Evolutionary conservation across 2,329 filamentous ascomycete genomes (phyloP), one percentile per base, ranked within the genome.

Genomic region (Fusarium nisikadoi): DNA sequence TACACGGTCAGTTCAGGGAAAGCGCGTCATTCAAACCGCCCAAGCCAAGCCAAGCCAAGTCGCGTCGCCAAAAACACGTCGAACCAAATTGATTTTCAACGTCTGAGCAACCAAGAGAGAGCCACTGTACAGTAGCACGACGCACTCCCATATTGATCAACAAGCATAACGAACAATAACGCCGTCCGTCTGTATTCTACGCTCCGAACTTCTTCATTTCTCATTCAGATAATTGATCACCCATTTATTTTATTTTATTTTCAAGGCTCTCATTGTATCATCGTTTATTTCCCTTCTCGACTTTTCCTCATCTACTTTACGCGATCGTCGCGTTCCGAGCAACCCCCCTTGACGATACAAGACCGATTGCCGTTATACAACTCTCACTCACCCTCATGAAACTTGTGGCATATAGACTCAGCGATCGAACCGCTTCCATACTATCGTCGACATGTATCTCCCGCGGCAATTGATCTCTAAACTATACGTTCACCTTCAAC

Each of bases 391-490:
- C 65, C 65, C 71, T 65, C 76, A 79, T 79, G 77, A 73, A 74
- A 75, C 65, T 69, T 56, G 72, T 61, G 49, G 39, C 66, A 54
- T 46, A 58, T 45, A 16, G 42, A 38, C 41, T 64, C 68, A 74
- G 62, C 68, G 68, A 68, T 50, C 52, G 57, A 67, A 68, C 61
- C 62, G 65, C 60, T 68, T 59, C 31, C 47, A 56, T 43, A 36
- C 33, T 33, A 38, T 65, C 50, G 56, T 56, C 65, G 81, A 78
- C 81, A 99, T 99, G 96, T 97, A 98, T 91, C 92, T 99, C 72
- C 96, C 95, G 79, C 93, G 96, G 74, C 89, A 90, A 73, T 88
- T 97, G 72, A 93, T 98, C 80, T 93, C 94, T 54, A 95, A 95
- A 77, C 91, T 98, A 77, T 99, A 99, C 86, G 89, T 89, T 67